Base-by-base conservation (phyloP, 1,139 yeast genomes). In the Zygosaccharomyces sapae region DNA sequence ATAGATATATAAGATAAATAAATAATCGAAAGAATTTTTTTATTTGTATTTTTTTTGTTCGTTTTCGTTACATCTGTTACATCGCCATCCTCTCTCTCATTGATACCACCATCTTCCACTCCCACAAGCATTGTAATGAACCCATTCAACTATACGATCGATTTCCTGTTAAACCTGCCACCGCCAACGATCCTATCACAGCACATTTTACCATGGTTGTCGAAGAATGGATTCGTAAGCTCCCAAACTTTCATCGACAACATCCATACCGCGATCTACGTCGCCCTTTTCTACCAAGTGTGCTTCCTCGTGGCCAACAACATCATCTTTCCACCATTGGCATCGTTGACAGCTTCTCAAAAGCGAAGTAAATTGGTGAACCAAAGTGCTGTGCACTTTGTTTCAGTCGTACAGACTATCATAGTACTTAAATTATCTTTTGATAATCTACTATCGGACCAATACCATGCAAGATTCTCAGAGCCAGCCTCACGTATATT, bases 401-500 rank as follows among this genome's bases (percentile, higher is more conserved):
- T 65, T 5, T 63, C 68, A 6, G 55, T 63, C 40, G 50, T 65
- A 12, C 69, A 65, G 50, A 57, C 65, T 12, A 13, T 64, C 7
- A 56, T 65, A 30, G 61, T 65, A 10, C 50, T 65, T 16, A 61
- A 62, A 45, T 50, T 62, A 34, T 58, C 67, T 18, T 43, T 61
- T 36, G 41, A 45, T 22, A 55, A 54, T 39, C 38, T 60, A 41
- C 12, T 49, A 16, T 51, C 58, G 19, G 48, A 48, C 24, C 31
- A 44, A 22, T 50, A 52, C 43, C 41, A 45, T 25, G 36, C 33
- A 37, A 48, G 52, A 22, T 57, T 53, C 43, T 50, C 54, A 9
- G 55, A 55, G 34, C 69, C 72, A 49, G 62, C 65, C 16, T 77
- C 79, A 51, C 73, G 79, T 42, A 72, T 90, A n/a, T 76, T 78